Base-by-base conservation (phyloP, 2,329 filamentous ascomycete species). In the Aspergillus brunneoviolaceus region DNA sequence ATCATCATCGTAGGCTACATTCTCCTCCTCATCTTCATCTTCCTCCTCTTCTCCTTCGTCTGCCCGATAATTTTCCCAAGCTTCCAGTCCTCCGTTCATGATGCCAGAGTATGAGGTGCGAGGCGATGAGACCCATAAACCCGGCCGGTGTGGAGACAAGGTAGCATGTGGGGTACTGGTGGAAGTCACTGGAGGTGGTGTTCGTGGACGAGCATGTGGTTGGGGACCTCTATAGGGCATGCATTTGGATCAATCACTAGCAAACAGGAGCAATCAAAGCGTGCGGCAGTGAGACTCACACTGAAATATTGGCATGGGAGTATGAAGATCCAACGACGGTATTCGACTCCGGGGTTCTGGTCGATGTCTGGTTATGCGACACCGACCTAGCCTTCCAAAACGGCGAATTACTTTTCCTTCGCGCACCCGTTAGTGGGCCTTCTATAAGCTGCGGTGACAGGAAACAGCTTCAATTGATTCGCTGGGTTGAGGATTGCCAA, bases 261-360 rank as follows among this genome's bases (percentile, higher is more conserved):
- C n/a, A 29, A 16, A 56, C 63, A 61, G 42, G 10, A 9, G 23
- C 47, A 54, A 47, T 42, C 14, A 4, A 23, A 48, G 42, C 29
- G 9, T 10, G n/a, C 12, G 7, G 12, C 45, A 25, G 51, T 53
- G 47, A 51, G 53, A 60, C 61, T 60, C 94, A 89, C 77, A 94
- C 96, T 69, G 97, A 83, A 72, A 96, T 91, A 78, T 98, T 93
- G 29, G 94, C 91, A 77, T 99, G 95, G 14, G 95, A 98, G 75
- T 99, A 99, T 50, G 93, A 89, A 59, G 95, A 95, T 67, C 95
- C 95, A 61, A 98, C 90, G 39, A 99, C 90, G 63, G 94, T 85
- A 70, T 82, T 86, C 54, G 87, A 79, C 68, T 90, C 88, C 73
- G 85, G 83, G 55, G 80, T 74, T 67, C 80, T 85, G 78, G 80